These are phyloP conservation scores for Plectosphaerella plurivora DNA, from an alignment of 2,329 filamentous ascomycete species.

Conservation along the genomic window DNA sequence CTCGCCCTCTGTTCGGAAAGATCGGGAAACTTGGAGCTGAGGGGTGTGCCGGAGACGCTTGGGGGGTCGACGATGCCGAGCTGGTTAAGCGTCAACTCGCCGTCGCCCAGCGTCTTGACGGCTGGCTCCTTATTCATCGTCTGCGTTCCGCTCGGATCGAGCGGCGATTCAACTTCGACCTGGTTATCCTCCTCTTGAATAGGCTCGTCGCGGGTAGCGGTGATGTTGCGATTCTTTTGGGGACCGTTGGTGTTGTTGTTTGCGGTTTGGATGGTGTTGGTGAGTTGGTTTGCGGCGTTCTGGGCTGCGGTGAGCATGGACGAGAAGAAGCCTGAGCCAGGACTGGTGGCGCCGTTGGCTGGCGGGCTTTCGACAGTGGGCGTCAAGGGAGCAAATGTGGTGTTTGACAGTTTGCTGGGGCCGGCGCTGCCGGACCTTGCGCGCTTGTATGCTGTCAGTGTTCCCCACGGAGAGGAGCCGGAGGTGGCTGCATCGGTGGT, in stretches of 20 bases:
- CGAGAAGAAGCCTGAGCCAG: constrained; percentile 78
- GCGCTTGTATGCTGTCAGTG: constrained; percentile 66
- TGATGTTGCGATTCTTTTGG: constrained; percentile 31
- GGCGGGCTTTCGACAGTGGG: constrained; percentile 67
- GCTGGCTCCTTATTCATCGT: constrained; percentile 61
- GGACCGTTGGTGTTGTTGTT: constrained; percentile 33
- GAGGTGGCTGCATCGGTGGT: constrained; percentile 16
- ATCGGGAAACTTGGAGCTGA: constrained; percentile 51
- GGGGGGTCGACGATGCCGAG: constrained; percentile 69
- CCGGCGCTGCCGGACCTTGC: constrained; percentile 50
- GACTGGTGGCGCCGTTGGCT: constrained; percentile 34
- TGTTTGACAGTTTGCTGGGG: constrained; percentile 85
- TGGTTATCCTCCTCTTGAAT: constrained; percentile 25
- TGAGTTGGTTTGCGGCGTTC: constrained; percentile 76
- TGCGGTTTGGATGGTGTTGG: constrained; percentile 68
- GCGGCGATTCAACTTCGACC: constrained; percentile 39
- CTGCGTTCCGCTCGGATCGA: constrained; percentile 3
- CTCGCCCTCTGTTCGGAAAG: constrained; percentile 38
- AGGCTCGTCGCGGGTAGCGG: constrained; percentile 25
- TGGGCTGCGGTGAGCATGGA: constrained; percentile 90
- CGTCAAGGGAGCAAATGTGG: constrained; percentile 66
- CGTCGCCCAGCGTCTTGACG: constrained; percentile 82
- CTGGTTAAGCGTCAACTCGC: constrained; percentile 84
- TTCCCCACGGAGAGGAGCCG: constrained; percentile 52
- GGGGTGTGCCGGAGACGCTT: constrained; percentile 49